Base-by-base conservation (phyloP, 2,329 filamentous ascomycete genomes). In the Pseudocercospora crystallina region DNA sequence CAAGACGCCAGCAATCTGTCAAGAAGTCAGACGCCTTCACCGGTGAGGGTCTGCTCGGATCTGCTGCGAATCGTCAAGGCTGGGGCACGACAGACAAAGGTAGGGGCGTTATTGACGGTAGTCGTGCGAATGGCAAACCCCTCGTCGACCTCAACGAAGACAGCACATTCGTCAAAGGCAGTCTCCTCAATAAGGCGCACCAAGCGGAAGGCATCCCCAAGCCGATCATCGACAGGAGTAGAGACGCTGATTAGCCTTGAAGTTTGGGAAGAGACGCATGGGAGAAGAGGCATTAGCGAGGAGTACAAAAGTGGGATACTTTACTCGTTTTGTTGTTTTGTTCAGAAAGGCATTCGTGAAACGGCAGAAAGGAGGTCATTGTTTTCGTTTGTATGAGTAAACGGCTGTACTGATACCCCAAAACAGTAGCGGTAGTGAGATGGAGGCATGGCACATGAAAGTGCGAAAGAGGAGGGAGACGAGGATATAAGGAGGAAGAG, bases 181-280 rank as follows among this genome's bases (percentile, higher is more conserved):
- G 76, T 58, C 68, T 80, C 46, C 70, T 79, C 11, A 73, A 76
- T 42, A 67, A 69, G 49, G 61, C 70, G 13, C 68, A 73, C 13
- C 62, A 64, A 50, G 56, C 61, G 46, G 62, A 63, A 43, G 55
- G 61, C n/a, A 61, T 53, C 2, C 47, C 63, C n/a, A 64, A 59
- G 40, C 69, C 67, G 10, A 58, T 71, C 10, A 68, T 75, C 46
- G 72, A 73, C 58, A 61, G 71, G 49, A 63, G 64, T 62, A 51
- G 67, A 59, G 45, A 43, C 14, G 51, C 48, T 39, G 40, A 32
- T 39, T 34, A 8, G 45, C 39, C n/a, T 14, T 38, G 38, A 38
- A 31, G 39, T 20, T 44, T 35, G 47, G 31, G 29, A 30, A 41
- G 47, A 40, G 35, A 36, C 32, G n/a, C 15, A 10, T 30, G 12